A percentile compares a stretch with the other conserved stretches of the same genome.
These are phyloP conservation scores for Pseudisothecium myosuroides DNA, from an alignment of 225 moss, liverwort and hornwort species.

Conservation along the genomic window DNA sequence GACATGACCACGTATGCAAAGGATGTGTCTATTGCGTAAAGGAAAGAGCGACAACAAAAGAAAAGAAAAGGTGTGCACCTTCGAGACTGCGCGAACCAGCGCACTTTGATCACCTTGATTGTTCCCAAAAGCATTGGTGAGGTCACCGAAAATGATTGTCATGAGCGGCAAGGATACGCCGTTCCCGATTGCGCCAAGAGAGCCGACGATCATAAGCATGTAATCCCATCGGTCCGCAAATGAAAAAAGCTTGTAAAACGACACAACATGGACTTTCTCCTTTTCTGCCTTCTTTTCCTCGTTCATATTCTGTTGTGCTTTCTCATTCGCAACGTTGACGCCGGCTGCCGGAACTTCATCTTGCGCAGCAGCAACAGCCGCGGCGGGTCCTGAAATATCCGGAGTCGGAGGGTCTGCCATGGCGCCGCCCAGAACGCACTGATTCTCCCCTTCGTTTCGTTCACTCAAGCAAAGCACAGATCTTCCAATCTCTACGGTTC, in stretches of 20 bases:
- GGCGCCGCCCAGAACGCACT: neutral
- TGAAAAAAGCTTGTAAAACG: constrained; percentile 22
- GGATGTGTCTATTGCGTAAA: neutral
- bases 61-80: constrained; percentile 7
- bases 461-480: neutral
- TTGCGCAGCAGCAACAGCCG: neutral
- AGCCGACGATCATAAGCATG: constrained; percentile 29
- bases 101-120: constrained; percentile 2
- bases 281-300: constrained; percentile 1
- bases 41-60: neutral
- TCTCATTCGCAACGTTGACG: neutral
- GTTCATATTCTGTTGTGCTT: neutral
- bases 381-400: constrained; percentile 19
- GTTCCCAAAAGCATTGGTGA: constrained; percentile 26
- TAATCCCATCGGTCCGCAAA: constrained; percentile 38
- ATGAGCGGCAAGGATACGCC: constrained; percentile 30
- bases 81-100: constrained; percentile 22
- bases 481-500: neutral
- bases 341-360: neutral
- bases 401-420: constrained; percentile 37
- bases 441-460: neutral
- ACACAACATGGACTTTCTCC: constrained; percentile 3
- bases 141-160: constrained; percentile 33
- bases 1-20: neutral
- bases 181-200: constrained; percentile 23